Percentiles rank a stretch among this genome's conserved stretches.
Conservation (phyloP, 768 basidiomycete genomes). For the Suillus occidentalis region DNA sequence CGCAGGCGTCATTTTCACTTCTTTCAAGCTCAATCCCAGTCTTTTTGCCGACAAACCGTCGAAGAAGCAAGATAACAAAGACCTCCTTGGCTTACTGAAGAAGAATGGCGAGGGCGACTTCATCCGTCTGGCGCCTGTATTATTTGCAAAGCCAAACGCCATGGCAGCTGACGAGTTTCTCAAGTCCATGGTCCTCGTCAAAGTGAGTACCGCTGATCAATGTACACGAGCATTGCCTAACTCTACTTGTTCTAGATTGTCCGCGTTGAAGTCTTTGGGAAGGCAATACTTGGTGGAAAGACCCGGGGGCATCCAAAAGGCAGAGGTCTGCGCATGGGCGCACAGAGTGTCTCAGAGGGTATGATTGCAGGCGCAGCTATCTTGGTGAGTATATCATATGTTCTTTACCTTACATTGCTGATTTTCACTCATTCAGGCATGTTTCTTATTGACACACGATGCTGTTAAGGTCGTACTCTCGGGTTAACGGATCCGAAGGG, state of each 20-base stretch:
- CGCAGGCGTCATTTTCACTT: background rate
- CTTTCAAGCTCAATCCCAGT: background rate
- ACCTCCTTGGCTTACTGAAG: conserved; percentile 2
- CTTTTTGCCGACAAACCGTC: background rate
- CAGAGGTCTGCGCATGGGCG: background rate
- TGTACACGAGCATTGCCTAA: background rate
- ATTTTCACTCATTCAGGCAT: background rate
- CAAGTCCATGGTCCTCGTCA: background rate
- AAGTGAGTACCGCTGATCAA: background rate
- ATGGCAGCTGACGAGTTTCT: conserved; percentile 1
- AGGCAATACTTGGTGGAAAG: conserved; percentile 7
- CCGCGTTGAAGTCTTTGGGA: background rate
- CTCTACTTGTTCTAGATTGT: background rate
- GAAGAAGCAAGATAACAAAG: background rate
- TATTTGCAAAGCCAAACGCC: background rate
- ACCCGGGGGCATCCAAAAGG: background rate
- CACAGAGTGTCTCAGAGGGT: background rate
- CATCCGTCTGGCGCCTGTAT: background rate
- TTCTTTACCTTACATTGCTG: background rate
- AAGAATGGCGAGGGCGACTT: background rate
- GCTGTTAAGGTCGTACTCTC: no score
- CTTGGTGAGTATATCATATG: background rate
- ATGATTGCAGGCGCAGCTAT: background rate
- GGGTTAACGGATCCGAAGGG: no score
- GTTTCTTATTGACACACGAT: background rate